phyloP scores from a whole-genome alignment of 345 rosid species.

The Sonneratia caseolaris region DNA sequence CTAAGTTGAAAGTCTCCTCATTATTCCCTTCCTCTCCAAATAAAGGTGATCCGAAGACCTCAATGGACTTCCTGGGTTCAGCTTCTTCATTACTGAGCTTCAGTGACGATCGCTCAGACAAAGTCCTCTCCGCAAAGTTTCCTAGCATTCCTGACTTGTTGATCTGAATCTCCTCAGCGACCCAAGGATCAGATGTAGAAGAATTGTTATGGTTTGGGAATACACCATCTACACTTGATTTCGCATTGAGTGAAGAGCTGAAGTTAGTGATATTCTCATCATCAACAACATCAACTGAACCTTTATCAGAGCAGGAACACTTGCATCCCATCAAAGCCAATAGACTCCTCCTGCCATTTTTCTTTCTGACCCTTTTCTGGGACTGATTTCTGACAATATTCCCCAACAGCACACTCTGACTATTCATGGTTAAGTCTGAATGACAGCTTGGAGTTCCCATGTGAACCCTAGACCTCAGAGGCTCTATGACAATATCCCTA shows the following conservation, averaged over 20 bases:
- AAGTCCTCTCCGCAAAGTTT: background rate
- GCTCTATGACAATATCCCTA: conserved; percentile 1
- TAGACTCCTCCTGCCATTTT: conserved; percentile 30
- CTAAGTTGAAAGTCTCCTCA: conserved; percentile 20
- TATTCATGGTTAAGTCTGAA: conserved; percentile 57
- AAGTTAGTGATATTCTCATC: conserved; percentile 27
- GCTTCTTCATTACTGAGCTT: conserved; percentile 16
- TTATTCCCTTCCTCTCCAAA: conserved; percentile 16
- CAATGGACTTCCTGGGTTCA: conserved; percentile 37
- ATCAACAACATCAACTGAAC: conserved; percentile 40
- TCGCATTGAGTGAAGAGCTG: conserved; percentile 21
- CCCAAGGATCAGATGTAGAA: conserved; percentile 11
- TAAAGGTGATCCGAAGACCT: conserved; percentile 56
- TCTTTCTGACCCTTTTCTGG: conserved; percentile 14
- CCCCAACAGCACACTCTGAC: conserved; percentile 40
- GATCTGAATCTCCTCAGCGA: conserved; percentile 7
- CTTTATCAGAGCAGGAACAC: conserved; percentile 45
- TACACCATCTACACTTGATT: background rate
- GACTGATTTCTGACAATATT: conserved; percentile 11
- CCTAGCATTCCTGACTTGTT: background rate
- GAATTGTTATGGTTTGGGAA: background rate
- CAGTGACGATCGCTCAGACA: background rate
- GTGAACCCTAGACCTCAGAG: conserved; percentile 24
- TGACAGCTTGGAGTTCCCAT: conserved; percentile 36
- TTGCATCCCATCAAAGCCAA: conserved; percentile 49